Base-by-base conservation (phyloP, 768 basidiomycete species). In the Roridomyces roridus region DNA sequence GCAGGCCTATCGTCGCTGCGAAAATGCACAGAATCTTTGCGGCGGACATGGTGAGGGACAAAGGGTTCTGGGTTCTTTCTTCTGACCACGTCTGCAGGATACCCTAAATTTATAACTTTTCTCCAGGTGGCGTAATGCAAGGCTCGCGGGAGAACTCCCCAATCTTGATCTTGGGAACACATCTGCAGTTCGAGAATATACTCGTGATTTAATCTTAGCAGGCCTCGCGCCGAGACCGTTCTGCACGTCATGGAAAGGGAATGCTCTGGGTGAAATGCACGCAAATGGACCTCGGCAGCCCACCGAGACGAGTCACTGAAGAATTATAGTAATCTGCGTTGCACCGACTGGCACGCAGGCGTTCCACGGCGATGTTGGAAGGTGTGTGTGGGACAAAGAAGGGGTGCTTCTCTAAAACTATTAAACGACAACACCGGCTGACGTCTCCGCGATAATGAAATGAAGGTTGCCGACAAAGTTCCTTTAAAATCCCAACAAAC, bases 161-260 rank as follows among this genome's bases (percentile, higher is more conserved):
- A 48, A 52, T 58, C 51, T 53, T 29, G 46, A 53, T 53, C 24
- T 36, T 31, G 35, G 57, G 44, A 59, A 53, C 15, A 14, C 23
- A 15, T 52, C 17, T 23, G 41, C 23, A 20, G 12, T 46, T 58
- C 31, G 34, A 45, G 46, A 14, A 24, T 20, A 24, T 20, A 53
- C 51, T 49, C 57, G 57, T 59, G 51, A 45, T 59, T 57, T 54
- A 53, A 59, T 59, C 28, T 48, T 49, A 54, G 35, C 57, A 51
- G 44, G 5, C 17, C 28, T 48, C 39, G 46, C 42, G 46, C 51
- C 51, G 51, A 59, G 51, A 47, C 17, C 46, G 45, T 59, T 47
- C 57, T 51, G 21, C 39, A 52, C n/a, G 51, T 54, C 51, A 37
- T 3, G n/a, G 37, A 26, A 21, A 28, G 15, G 41, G 36, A 34